Percentiles rank a stretch among this genome's conserved stretches.
Conservation (phyloP, 192 early-diverging fungal species). For the Umbelopsis ramanniana region DNA sequence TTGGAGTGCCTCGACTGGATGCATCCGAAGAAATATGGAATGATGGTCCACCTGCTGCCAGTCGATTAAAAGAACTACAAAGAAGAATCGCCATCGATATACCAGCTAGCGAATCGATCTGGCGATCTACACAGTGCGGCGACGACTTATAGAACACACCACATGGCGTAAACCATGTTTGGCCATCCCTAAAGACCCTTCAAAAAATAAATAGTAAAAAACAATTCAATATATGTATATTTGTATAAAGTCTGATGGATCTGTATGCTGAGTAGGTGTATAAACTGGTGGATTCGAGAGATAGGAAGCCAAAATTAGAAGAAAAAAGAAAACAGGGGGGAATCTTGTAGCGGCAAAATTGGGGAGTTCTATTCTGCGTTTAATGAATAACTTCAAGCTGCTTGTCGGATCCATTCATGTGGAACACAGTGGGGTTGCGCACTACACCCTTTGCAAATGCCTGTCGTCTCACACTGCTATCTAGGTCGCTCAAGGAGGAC, state of each 20-base stretch:
- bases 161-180: too few relatives aligned
- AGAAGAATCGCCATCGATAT: not conserved
- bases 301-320: not conserved
- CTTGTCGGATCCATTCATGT: conserved; percentile 20
- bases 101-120: not conserved
- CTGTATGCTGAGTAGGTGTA: too few relatives aligned
- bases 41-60: conserved; percentile 4
- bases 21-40: conserved; percentile 32
- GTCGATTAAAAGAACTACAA: conserved; percentile 12
- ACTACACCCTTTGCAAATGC: not conserved
- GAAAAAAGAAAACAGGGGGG: not conserved
- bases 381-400: not conserved
- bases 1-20: conserved; percentile 40
- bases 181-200: too few relatives aligned
- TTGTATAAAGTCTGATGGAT: not conserved
- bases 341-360: not conserved
- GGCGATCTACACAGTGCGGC: not conserved
- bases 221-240: not conserved
- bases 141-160: not conserved
- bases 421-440: conserved; percentile 1
- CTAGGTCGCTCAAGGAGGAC: conserved; percentile 14
- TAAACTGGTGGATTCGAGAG: too few relatives aligned
- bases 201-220: not conserved
- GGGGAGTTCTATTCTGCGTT: not conserved
- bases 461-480: not conserved